Evolutionary conservation across 257 asterid species (phyloP).

Genomic region (Solanum peruvianum): DNA sequence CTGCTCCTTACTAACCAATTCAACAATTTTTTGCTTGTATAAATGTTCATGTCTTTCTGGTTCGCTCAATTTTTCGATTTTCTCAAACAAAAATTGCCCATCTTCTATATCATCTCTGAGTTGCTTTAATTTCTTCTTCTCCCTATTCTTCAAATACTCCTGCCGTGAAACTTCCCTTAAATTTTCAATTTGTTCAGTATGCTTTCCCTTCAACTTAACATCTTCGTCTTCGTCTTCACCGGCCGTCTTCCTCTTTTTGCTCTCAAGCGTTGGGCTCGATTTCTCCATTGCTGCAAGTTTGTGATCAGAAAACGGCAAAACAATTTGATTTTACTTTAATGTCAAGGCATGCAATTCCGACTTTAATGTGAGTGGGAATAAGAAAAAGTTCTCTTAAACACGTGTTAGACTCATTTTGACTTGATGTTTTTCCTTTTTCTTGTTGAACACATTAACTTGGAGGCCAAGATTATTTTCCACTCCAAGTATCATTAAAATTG

Average conservation of each 20-base stretch:
- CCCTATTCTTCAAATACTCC: constrained; percentile 82
- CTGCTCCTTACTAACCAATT: not conserved
- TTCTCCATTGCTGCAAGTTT: not conserved
- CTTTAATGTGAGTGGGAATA: not conserved
- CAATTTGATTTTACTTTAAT: not conserved
- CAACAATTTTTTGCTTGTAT: not conserved
- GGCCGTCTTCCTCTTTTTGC: not conserved
- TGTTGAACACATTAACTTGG: not conserved
- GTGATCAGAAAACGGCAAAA: not conserved
- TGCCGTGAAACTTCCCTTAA: constrained; percentile 72
- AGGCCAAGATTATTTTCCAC: not conserved
- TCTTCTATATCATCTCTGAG: constrained; percentile 83
- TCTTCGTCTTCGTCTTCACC: not conserved
- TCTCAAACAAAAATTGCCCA: constrained; percentile 65
- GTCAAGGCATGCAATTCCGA: not conserved
- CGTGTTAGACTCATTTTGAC: not conserved
- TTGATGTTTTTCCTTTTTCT: not conserved
- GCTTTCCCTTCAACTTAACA: not conserved
- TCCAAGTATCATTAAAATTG: not conserved
- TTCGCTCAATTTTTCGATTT: constrained; percentile 48
- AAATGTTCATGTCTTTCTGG: not conserved
- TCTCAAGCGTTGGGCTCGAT: not conserved
- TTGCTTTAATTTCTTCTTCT: constrained; percentile 77
- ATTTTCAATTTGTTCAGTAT: not conserved
- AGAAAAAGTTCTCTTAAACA: not conserved